Conservation (phyloP, 495 filamentous ascomycete species). For the Sabuloglossum arenarium region DNA sequence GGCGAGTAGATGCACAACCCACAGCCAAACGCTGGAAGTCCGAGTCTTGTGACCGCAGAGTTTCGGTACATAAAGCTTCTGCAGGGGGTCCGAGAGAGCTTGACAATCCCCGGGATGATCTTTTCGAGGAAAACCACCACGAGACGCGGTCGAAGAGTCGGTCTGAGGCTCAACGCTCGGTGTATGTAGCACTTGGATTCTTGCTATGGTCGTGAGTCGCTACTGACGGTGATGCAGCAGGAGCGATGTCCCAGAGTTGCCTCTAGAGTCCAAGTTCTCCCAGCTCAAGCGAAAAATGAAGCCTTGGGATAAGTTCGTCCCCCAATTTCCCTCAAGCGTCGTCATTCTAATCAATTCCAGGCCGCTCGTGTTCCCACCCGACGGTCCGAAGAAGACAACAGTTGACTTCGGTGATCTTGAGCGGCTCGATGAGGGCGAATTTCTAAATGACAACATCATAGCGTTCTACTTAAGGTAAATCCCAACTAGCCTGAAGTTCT, state of each 20-base stretch:
- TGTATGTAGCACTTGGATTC: not conserved
- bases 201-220: not conserved
- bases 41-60: not conserved
- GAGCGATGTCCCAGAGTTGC: not conserved
- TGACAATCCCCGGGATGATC: not conserved
- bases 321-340: not conserved
- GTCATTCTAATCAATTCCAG: constrained; percentile 11
- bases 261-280: not conserved
- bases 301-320: not conserved
- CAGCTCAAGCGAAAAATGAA: not conserved
- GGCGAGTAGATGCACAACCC: not conserved
- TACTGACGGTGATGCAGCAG: not conserved
- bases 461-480: constrained; percentile 50
- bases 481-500: not conserved
- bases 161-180: not conserved
- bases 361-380: constrained; percentile 47
- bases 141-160: not conserved
- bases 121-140: not conserved
- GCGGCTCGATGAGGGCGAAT: constrained; percentile 65
- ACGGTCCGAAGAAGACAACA: constrained; percentile 47
- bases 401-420: constrained; percentile 63
- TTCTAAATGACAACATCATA: constrained; percentile 81
- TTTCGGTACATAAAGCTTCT: not conserved
- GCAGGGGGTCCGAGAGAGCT: not conserved
- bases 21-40: not conserved